phyloP scores from a whole-genome alignment of 306 rosid genomes.

The Delonix regia region DNA sequence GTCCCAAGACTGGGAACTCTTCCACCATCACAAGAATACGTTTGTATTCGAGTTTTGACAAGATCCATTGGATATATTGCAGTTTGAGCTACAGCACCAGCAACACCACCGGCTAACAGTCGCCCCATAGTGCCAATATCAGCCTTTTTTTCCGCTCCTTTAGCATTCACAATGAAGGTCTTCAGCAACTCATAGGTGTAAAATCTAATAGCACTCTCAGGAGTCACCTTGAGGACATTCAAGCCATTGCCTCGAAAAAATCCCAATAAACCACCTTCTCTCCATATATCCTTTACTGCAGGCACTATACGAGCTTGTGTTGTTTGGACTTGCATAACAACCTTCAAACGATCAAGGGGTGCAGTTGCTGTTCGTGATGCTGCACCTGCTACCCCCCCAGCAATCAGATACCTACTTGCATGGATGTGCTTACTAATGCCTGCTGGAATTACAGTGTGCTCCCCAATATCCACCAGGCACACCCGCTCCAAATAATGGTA shows the following conservation, averaged over 20 bases:
- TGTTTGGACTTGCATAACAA: constrained; percentile 86
- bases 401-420: constrained; percentile 85
- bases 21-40: constrained; percentile 61
- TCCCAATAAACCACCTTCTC: constrained; percentile 74
- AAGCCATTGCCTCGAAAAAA: constrained; percentile 95
- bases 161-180: constrained; percentile 51
- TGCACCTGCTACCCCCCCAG: constrained; percentile 96
- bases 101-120: constrained; percentile 83
- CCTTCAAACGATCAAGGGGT: constrained; percentile 93
- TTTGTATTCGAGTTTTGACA: constrained; percentile 87
- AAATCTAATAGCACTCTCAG: constrained; percentile 93
- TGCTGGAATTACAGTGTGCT: constrained; percentile 84
- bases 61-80: constrained; percentile 92
- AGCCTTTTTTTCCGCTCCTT: constrained; percentile 56
- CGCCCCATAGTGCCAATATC: constrained; percentile 70
- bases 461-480: constrained; percentile 94
- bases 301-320: constrained; percentile 61
- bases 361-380: constrained; percentile 96
- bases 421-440: constrained; percentile 87
- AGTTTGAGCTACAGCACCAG: constrained; percentile 95
- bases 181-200: constrained; percentile 81
- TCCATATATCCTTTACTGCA: constrained; percentile 73
- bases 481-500: constrained; percentile 94
- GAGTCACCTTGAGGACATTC: constrained; percentile 93
- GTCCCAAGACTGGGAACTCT: constrained; percentile 63